A percentile compares a stretch with the other conserved stretches of the same genome.
These are phyloP conservation scores for Boletus rubropictus DNA, from an alignment of 768 basidiomycete genomes.

Conservation along the genomic window DNA sequence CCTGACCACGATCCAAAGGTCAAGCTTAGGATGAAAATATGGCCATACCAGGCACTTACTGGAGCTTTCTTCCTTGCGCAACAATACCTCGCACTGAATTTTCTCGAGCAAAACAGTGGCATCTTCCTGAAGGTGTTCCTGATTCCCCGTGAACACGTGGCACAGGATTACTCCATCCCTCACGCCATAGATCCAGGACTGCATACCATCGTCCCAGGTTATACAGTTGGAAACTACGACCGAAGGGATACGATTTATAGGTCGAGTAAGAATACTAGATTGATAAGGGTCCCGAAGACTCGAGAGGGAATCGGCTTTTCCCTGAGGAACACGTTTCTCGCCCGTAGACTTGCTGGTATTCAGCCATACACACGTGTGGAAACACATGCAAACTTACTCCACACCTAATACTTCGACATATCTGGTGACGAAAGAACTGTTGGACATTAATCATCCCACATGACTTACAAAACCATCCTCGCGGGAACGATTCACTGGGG, in stretches of 20 bases:
- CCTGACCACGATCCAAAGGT: constrained; percentile 12
- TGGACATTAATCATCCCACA: constrained; percentile 50
- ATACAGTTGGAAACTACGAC: constrained; percentile 7
- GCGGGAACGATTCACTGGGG: constrained; percentile 33
- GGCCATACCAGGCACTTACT: constrained; percentile 15
- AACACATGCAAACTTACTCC: constrained; percentile 26
- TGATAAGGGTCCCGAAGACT: constrained; percentile 21
- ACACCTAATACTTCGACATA: constrained; percentile 39
- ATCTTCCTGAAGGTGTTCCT: constrained; percentile 33
- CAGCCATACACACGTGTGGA: constrained; percentile 1
- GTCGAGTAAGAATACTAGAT: constrained; percentile 12
- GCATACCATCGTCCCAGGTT: constrained; percentile 31
- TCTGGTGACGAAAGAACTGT: constrained; percentile 40
- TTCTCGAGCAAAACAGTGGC: constrained; percentile 34
- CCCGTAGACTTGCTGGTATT: constrained; percentile 10
- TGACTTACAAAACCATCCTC: constrained; percentile 44
- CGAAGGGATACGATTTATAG: constrained; percentile 16
- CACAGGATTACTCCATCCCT: constrained; percentile 25
- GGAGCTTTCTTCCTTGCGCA: constrained; percentile 16
- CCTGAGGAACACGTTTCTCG: constrained; percentile 3
- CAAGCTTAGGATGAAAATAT: neutral
- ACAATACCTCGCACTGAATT: constrained; percentile 34
- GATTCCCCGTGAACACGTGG: constrained; percentile 49
- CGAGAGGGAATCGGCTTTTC: constrained; percentile 18
- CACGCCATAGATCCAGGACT: constrained; percentile 22